These are phyloP conservation scores for Claviceps maximensis DNA, from an alignment of 2,329 filamentous ascomycete genomes.

Conservation along the genomic window DNA sequence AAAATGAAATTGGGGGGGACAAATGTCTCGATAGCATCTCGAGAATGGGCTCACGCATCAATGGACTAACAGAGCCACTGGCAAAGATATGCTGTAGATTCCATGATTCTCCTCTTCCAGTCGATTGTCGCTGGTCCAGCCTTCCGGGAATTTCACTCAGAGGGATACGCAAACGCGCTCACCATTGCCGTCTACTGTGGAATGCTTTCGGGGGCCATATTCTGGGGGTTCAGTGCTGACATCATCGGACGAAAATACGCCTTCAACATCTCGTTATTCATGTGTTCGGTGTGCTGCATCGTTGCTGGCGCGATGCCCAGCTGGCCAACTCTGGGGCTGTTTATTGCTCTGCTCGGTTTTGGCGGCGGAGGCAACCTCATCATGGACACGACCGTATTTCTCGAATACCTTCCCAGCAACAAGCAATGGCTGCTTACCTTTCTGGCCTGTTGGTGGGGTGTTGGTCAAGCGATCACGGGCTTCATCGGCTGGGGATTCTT, in stretches of 20 bases:
- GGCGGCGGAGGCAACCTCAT: slow-evolving; percentile 40
- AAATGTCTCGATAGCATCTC: background rate
- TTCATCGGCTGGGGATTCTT: slow-evolving; percentile 32
- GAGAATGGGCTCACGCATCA: background rate
- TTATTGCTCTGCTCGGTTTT: slow-evolving; percentile 50
- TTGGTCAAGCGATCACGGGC: slow-evolving; percentile 35
- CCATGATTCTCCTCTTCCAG: slow-evolving; percentile 40
- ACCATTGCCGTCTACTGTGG: slow-evolving; percentile 49
- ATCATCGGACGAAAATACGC: slow-evolving; percentile 54
- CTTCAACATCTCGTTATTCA: slow-evolving; percentile 53
- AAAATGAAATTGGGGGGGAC: background rate
- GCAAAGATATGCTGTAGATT: slow-evolving; percentile 33
- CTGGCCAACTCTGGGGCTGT: slow-evolving; percentile 51
- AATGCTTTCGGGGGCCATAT: slow-evolving; percentile 43
- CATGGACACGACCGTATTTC: slow-evolving; percentile 37
- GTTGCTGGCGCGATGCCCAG: slow-evolving; percentile 54
- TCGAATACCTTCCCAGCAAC: slow-evolving; percentile 34
- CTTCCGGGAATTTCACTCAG: slow-evolving; percentile 43
- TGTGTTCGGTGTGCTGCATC: slow-evolving; percentile 44
- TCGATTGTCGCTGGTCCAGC: slow-evolving; percentile 47
- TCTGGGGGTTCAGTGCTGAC: slow-evolving; percentile 57
- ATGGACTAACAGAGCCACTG: background rate
- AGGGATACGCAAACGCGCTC: slow-evolving; percentile 41
- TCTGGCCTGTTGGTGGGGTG: slow-evolving; percentile 35
- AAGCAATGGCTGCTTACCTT: slow-evolving; percentile 35